phyloP scores from a whole-genome alignment of 83 land plant species.

The Picea engelmannii region DNA sequence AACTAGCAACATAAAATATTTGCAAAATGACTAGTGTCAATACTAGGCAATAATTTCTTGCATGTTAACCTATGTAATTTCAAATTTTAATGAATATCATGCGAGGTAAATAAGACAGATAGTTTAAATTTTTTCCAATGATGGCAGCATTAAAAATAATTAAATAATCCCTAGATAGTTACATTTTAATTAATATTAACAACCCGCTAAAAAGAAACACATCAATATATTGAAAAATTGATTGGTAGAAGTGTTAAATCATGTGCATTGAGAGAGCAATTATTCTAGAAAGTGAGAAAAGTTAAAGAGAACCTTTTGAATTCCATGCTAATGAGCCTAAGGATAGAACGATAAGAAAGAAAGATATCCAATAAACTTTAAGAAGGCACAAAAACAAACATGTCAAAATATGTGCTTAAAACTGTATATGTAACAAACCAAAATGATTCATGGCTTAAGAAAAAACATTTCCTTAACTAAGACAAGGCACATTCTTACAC shows the following conservation, averaged over 20 bases:
- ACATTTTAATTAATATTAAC: neutral
- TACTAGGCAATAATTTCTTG: slow-evolving; percentile 64
- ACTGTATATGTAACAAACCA: neutral
- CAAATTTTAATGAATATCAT: neutral
- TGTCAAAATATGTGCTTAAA: neutral
- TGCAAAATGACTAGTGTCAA: slow-evolving; percentile 86
- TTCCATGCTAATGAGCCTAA: slow-evolving; percentile 68
- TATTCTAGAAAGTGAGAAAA: neutral
- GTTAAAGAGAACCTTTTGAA: slow-evolving; percentile 36
- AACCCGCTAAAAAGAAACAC: neutral
- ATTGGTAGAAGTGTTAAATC: neutral
- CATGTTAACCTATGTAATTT: slow-evolving; percentile 68
- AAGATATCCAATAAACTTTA: neutral
- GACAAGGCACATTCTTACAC: neutral
- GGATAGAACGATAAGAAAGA: neutral
- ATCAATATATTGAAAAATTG: neutral
- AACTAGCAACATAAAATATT: slow-evolving; percentile 96
- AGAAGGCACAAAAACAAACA: neutral
- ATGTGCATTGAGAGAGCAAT: neutral
- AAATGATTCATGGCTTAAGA: too few species aligned
- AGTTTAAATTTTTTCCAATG: neutral
- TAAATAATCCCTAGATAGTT: neutral
- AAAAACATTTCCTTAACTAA: neutral
- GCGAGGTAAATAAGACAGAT: neutral
- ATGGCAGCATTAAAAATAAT: neutral